phyloP scores from a whole-genome alignment of 2,329 filamentous ascomycete genomes.

The Aspergillus latus region DNA sequence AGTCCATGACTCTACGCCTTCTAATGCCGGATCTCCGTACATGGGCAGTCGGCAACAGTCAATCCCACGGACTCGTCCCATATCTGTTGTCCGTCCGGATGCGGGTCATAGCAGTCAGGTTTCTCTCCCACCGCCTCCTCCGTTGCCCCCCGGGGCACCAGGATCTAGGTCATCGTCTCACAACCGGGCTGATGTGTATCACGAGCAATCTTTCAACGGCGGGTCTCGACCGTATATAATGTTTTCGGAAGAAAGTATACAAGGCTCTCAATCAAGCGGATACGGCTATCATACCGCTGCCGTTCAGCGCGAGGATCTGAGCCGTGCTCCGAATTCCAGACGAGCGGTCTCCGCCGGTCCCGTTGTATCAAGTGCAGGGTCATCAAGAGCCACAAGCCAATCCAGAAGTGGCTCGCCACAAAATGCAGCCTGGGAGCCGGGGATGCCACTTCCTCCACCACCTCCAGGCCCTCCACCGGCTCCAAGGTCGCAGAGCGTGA shows the following conservation, averaged over 20 bases:
- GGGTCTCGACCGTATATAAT: constrained; percentile 23
- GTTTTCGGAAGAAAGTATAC: constrained; percentile 25
- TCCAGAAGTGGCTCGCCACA: constrained; percentile 36
- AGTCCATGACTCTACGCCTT: constrained; percentile 20
- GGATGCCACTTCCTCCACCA: constrained; percentile 50
- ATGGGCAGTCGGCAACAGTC: constrained; percentile 26
- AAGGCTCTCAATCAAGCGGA: constrained; percentile 20
- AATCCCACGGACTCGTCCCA: constrained; percentile 31
- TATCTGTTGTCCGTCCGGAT: constrained; percentile 34
- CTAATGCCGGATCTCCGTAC: constrained; percentile 20
- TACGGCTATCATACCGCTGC: constrained; percentile 16
- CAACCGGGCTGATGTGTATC: constrained; percentile 28
- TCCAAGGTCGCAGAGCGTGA: constrained; percentile 42
- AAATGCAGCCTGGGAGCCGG: constrained; percentile 42
- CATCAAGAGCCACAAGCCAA: constrained; percentile 35
- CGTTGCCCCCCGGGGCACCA: constrained; percentile 30
- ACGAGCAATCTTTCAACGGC: constrained; percentile 21
- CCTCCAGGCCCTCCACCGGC: constrained; percentile 48
- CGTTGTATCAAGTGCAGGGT: constrained; percentile 34
- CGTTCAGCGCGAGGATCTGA: constrained; percentile 24
- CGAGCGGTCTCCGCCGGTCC: constrained; percentile 49
- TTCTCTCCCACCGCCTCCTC: constrained; percentile 39
- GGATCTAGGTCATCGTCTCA: constrained; percentile 37
- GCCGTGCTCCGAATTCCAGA: constrained; percentile 41
- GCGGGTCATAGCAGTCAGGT: constrained; percentile 28